phyloP scores from a whole-genome alignment of 148 eudicot species.

The Vaccinium darrowii region DNA sequence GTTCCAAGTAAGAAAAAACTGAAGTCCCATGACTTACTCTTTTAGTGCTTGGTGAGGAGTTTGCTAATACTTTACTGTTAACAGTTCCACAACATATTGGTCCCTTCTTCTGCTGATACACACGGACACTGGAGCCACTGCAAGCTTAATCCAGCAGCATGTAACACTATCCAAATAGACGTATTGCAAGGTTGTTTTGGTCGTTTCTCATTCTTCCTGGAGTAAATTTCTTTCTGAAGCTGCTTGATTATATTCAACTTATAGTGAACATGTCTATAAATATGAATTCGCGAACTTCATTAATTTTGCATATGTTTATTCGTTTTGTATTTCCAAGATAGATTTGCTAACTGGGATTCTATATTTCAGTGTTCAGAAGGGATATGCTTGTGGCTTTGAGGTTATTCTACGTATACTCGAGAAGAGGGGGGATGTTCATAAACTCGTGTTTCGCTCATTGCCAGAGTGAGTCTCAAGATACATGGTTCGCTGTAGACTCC shows the following conservation, averaged over 20 bases:
- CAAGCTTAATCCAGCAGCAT: conserved; percentile 52
- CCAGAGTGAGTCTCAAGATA: conserved; percentile 85
- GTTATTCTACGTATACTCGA: conserved; percentile 47
- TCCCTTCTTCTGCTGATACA: conserved; percentile 76
- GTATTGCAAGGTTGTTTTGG: conserved; percentile 63
- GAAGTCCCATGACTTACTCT: not conserved
- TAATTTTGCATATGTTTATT: not conserved
- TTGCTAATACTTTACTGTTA: not conserved
- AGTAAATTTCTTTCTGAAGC: not conserved
- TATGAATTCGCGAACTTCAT: not conserved
- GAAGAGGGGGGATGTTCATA: conserved; percentile 76
- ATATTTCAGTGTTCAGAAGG: conserved; percentile 55
- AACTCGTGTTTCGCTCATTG: conserved; percentile 97
- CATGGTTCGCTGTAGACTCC: conserved; percentile 77
- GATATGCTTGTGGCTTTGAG: conserved; percentile 65
- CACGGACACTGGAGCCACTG: conserved; percentile 69
- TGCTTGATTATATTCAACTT: not conserved
- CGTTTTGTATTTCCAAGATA: not conserved
- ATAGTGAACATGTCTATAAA: not conserved
- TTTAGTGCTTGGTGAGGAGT: not conserved
- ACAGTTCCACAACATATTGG: conserved; percentile 80
- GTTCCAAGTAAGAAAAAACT: conserved; percentile 63
- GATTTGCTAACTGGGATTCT: too few relatives aligned
- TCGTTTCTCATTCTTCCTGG: not conserved
- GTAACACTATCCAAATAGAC: conserved; percentile 48